These are phyloP conservation scores for Exidia glandulosa DNA, from an alignment of 768 basidiomycete genomes.

Conservation along the genomic window DNA sequence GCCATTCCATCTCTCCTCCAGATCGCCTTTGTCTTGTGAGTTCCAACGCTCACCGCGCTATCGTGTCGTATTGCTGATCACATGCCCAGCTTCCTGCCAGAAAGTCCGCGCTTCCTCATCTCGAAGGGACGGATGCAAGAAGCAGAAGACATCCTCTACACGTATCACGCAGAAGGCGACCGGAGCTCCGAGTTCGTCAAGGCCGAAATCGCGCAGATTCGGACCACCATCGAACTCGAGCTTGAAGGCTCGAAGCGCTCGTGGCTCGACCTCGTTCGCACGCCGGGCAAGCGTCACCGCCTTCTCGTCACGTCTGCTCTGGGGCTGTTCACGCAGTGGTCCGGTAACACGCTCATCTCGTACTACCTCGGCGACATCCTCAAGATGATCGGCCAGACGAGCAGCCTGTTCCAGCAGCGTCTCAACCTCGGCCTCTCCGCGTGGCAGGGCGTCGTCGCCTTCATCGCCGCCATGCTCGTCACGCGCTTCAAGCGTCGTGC, in stretches of 20 bases:
- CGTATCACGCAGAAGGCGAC: conserved; percentile 49
- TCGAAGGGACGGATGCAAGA: conserved; percentile 42
- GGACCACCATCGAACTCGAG: conserved; percentile 43
- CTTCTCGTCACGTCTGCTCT: conserved; percentile 35
- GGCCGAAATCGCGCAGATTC: conserved; percentile 47
- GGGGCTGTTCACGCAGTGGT: conserved; percentile 5
- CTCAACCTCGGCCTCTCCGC: conserved; percentile 44
- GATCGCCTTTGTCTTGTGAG: conserved; percentile 34
- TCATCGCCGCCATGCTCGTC: conserved; percentile 36
- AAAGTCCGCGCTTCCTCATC: conserved; percentile 57
- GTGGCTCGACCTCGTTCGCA: conserved; percentile 35
- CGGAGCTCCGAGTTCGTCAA: conserved; percentile 39
- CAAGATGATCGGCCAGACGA: conserved; percentile 39
- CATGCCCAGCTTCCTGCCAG: conserved; percentile 34
- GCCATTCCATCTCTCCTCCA: conserved; percentile 42
- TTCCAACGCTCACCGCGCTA: too few species aligned
- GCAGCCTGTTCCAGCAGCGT: conserved; percentile 41
- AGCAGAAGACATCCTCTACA: conserved; percentile 36
- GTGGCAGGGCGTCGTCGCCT: conserved; percentile 47
- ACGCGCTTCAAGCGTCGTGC: conserved; percentile 37
- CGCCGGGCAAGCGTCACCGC: conserved; percentile 41
- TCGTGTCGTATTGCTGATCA: neutral
- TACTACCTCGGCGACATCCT: conserved; percentile 36
- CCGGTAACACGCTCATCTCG: neutral
- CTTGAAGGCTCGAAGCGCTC: conserved; percentile 33